Conservation (phyloP, 1,139 yeast genomes). For the Insectozyma bohioensis region DNA sequence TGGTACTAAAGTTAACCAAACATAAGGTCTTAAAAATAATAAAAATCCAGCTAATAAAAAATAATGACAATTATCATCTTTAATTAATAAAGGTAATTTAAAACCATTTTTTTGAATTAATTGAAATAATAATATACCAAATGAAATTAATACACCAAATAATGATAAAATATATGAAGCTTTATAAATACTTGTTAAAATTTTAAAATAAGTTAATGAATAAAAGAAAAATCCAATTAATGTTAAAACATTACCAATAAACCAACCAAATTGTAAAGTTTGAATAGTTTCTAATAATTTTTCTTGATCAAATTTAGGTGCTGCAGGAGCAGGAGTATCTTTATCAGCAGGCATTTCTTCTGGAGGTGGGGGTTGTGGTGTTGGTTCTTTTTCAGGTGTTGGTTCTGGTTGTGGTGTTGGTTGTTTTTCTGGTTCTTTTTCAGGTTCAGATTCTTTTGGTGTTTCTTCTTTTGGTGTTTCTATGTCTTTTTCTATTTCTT, state of each 20-base stretch:
- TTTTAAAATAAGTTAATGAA: slow-evolving; percentile 42
- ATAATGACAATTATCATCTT: slow-evolving; percentile 54
- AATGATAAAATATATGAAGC: slow-evolving; percentile 57
- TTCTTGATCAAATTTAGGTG: slow-evolving; percentile 12
- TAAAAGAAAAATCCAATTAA: slow-evolving; percentile 55
- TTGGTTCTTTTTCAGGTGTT: too few species aligned
- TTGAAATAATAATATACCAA: slow-evolving; percentile 75
- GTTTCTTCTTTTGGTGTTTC: background rate
- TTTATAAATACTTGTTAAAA: slow-evolving; percentile 26
- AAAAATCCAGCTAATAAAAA: slow-evolving; percentile 43
- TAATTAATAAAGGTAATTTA: slow-evolving; percentile 18
- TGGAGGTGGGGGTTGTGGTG: too few species aligned
- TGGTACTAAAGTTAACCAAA: slow-evolving; percentile 41
- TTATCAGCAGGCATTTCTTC: too few species aligned
- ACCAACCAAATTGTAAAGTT: slow-evolving; percentile 63
- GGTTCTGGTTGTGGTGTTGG: slow-evolving; percentile 5
- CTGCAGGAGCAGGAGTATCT: slow-evolving; percentile 8
- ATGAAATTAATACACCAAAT: slow-evolving; percentile 67
- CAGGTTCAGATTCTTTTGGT: slow-evolving; percentile 5
- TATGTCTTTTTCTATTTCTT: too few species aligned
- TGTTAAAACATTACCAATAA: slow-evolving; percentile 69
- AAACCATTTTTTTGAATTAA: slow-evolving; percentile 41
- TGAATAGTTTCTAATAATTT: slow-evolving; percentile 13
- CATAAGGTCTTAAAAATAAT: slow-evolving; percentile 43
- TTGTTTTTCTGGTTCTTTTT: slow-evolving; percentile 9